A percentile compares a stretch with the other conserved stretches of the same genome.
Conservation (phyloP, 192 early-diverging fungal genomes). For the Oehlia diaphana region DNA sequence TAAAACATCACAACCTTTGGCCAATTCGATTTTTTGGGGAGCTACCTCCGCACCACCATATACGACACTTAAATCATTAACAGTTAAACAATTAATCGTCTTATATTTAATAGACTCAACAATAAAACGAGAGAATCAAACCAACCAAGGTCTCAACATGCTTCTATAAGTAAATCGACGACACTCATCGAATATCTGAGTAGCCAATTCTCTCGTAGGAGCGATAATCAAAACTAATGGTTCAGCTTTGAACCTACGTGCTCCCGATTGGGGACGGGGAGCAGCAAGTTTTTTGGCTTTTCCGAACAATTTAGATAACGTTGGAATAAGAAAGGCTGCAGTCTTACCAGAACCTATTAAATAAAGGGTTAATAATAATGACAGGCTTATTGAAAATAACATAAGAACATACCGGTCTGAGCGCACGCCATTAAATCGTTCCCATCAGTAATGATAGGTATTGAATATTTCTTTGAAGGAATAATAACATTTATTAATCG, state of each 20-base stretch:
- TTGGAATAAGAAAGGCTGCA: slow-evolving; percentile 79
- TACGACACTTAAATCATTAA: slow-evolving; percentile 60
- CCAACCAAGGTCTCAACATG: slow-evolving; percentile 52
- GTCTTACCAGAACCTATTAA: slow-evolving; percentile 69
- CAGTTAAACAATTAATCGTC: neutral
- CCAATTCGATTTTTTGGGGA: slow-evolving; percentile 75
- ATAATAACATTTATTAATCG: neutral
- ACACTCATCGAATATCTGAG: slow-evolving; percentile 83
- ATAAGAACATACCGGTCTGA: slow-evolving; percentile 59
- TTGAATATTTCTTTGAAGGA: slow-evolving; percentile 50
- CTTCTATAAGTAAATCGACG: slow-evolving; percentile 52
- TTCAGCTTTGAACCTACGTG: slow-evolving; percentile 48
- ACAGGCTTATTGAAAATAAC: neutral
- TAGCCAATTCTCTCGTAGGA: slow-evolving; percentile 80
- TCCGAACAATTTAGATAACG: slow-evolving; percentile 63
- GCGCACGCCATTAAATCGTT: slow-evolving; percentile 87
- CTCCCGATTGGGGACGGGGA: slow-evolving; percentile 33
- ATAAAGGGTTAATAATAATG: neutral
- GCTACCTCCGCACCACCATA: slow-evolving; percentile 89
- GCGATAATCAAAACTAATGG: slow-evolving; percentile 72
- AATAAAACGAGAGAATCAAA: slow-evolving; percentile 31
- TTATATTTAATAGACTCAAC: neutral
- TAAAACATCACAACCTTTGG: slow-evolving; percentile 87
- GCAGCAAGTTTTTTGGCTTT: slow-evolving; percentile 39
- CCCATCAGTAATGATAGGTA: slow-evolving; percentile 58